Evolutionary conservation across 1,284 basidiomycete species (phyloP), one percentile per base, ranked within the genome.

Genomic region (Agaricales sp.): DNA sequence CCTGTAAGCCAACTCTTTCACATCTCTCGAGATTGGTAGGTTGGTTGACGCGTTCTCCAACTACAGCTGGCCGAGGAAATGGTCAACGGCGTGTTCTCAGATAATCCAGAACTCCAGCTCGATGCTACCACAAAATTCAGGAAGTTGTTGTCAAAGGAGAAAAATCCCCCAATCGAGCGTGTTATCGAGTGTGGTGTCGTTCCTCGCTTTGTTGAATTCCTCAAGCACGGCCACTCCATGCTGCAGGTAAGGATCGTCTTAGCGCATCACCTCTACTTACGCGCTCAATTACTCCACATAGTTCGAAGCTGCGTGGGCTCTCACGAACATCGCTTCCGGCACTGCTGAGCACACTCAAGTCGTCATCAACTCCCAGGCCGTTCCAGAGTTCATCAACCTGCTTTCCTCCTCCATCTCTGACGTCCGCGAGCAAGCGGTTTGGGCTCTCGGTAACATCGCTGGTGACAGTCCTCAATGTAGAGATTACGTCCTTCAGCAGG

Each of bases 231-330:
- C 51, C 89, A 95, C 67, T 86, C 91, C 47, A 95, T 98, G 92
- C 84, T 99, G 58, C 94, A 96, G 78, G 92, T 91, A 54, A 55
- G 75, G 66, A 13, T 50, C 25, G 44, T 26, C 20, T 35, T 51
- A n/a, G 43, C n/a, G 50, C 24, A 16, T 18, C 30, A 47, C 22
- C 19, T 46, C 39, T 55, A 23, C 47, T 49, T 25, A 39, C 45
- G 23, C 43, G 48, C 53, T 46, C 57, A 51, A 49, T 47, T 54
- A 43, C 49, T 46, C 25, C 8, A 8, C 49, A n/a, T 47, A 98
- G 91, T 99, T 99, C 61, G 95, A 99, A 69, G 95, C 96, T 48
- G 96, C 96, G 4, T 99, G 96, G 96, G 96, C 96, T 43, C 77
- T 99, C 58, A 99, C 96, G 61, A 99, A 99, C 75, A 99, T 99